Evolutionary conservation across 139 green algal genomes (phyloP), one percentile per base, ranked within the genome.

Genomic region (Chlamydomonas sphaeroides): DNA sequence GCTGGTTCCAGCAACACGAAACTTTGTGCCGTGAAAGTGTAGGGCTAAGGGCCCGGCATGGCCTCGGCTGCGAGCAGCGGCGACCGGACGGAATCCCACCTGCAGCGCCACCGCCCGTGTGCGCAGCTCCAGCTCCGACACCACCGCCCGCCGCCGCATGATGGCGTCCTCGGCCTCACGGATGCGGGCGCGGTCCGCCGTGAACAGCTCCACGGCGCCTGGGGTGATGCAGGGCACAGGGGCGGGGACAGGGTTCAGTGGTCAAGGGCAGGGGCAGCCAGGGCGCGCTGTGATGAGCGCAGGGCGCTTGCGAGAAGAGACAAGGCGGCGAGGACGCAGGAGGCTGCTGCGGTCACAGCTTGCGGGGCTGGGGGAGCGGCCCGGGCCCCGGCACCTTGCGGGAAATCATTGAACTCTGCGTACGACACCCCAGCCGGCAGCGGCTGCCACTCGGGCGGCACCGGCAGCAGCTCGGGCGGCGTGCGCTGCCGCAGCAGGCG

Each of bases 91-190:
- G n/a, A n/a, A n/a, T n/a, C 30, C 25, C 33, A 84, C 86, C 86
- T 90, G 87, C 39, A 88, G 32, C 23, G 87, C 74, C 26, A 86
- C 61, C 1, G 88, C 85, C 59, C 89, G 86, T 72, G 65, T 90
- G 49, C 88, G 81, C 66, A 88, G 41, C 68, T 92, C 88, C 67
- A 95, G 86, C 81, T 95, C 87, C 32, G 84, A 78, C 21, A 93
- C 88, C 51, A 93, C 84, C 59, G 79, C 70, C 39, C 88, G 68
- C 26, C 91, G 83, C 33, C 88, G 62, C 42, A 89, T 79, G 7
- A 95, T 74, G 38, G 87, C 91, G 30, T 91, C 88, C 71, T 94
- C 90, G 17, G 89, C 87, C 41, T 90, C 92, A 17, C 78, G 65
- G 17, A 94, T 90, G 21, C 85, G 72, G 53, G 80, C 39, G 1